Evolutionary conservation across 176 grass and related monocot species (phyloP), one percentile per base, ranked within the genome.

Genomic region (Triticum dicoccoides): DNA sequence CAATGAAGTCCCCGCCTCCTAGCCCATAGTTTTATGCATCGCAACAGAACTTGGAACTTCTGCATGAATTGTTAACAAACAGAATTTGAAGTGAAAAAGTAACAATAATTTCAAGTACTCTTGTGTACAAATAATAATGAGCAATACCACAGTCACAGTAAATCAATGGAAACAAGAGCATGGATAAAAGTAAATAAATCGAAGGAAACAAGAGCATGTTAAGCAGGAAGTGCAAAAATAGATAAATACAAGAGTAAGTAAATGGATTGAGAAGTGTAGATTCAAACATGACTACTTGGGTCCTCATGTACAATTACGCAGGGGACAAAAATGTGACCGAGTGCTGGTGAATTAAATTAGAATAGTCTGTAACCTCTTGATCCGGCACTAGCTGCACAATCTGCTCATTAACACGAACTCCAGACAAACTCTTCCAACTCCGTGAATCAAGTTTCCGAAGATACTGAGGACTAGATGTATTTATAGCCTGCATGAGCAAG

Each of bases 1-100:
- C 86, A 90, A 82, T 89, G 85, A 78, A 95, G 77, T 59, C 93
- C 90, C 66, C 90, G 87, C 39, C 82, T 90, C 82, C 69, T 89
- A 79, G 90, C 86, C 93, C 93, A 95, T 59, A 95, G 84, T 74
- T 92, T 95, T 85, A 95, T 24, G 65, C 90, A 90, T 75, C 86
- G 80, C 84, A 92, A 87, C 76, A 95, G 39, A 78, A 70, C 18
- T 69, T 95, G 88, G 70, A 95, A 95, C 9, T 86, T 91, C 93
- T 95, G 86, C 76, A 88, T 21, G 63, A 87, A 74, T 51, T 69
- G 69, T 61, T 65, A 52, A 65, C 37, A 24, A 82, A 83, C 0
- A 69, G 6, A 83, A 33, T 11, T 34, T 52, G 21, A 83, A 17
- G 32, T 52, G 30, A 30, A 77, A 29, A 20, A 61, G 41, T 17